These are phyloP conservation scores for Nadsonia fulvescens DNA, from an alignment of 805 yeast species.

Conservation along the genomic window DNA sequence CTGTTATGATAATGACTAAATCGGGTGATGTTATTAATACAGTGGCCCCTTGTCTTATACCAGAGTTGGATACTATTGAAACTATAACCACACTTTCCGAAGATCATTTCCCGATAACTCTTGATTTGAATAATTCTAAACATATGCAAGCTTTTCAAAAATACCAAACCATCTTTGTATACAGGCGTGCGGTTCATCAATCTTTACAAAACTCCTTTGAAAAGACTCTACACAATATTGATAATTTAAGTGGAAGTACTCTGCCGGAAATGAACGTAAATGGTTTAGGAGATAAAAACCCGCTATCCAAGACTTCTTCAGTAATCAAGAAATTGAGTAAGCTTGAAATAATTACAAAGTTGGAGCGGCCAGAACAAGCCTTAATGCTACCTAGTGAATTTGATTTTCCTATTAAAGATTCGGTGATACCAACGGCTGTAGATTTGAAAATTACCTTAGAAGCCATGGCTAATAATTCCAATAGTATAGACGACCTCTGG, in stretches of 20 bases:
- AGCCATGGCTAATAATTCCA: constrained; percentile 25
- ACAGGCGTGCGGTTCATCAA: constrained; percentile 20
- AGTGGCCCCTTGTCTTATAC: constrained; percentile 52
- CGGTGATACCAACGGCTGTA: constrained; percentile 20
- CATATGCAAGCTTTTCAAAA: constrained; percentile 3
- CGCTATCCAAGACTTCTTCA: no score
- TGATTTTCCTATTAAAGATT: neutral
- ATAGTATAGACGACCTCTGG: constrained; percentile 38
- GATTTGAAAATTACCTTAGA: constrained; percentile 39
- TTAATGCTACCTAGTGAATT: constrained; percentile 3
- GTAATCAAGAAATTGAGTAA: constrained; percentile 2
- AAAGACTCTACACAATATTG: constrained; percentile 11
- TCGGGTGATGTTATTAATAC: constrained; percentile 22
- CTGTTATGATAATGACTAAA: constrained; percentile 22
- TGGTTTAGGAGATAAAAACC: neutral
- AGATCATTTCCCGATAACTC: constrained; percentile 36
- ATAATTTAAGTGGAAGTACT: constrained; percentile 2
- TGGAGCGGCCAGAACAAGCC: constrained; percentile 5
- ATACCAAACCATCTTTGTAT: constrained; percentile 16
- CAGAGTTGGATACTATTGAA: constrained; percentile 33
- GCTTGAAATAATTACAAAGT: constrained; percentile 4
- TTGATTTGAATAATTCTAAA: constrained; percentile 20
- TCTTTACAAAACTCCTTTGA: constrained; percentile 20
- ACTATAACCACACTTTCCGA: constrained; percentile 29
- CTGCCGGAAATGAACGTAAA: constrained; percentile 1